Base-by-base conservation (phyloP, 768 basidiomycete species). In the Mycena galopus region DNA sequence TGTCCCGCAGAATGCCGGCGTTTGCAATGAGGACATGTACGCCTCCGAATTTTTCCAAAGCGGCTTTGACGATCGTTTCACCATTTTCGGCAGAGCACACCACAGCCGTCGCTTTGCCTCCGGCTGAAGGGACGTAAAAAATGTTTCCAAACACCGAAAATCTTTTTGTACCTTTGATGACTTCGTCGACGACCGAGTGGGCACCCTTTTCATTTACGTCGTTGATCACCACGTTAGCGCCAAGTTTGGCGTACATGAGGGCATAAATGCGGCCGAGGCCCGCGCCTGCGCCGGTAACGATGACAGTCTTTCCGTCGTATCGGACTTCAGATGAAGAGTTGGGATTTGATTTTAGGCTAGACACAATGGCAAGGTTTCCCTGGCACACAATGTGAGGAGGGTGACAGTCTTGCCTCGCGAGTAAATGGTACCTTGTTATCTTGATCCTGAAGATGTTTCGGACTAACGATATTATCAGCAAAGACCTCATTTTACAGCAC, bases 221-320 rank as follows among this genome's bases (percentile, higher is more conserved):
- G 80, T 99, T 99, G 51, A 99, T 91, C 55, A 99, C 94, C 35
- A 99, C 94, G 77, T 98, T 98, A 12, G 96, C 97, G n/a, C 98
- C 97, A 11, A 97, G 90, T 65, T 89, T 91, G 29, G 89, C 94
- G 78, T 93, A 99, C 94, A 98, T 94, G 51, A 93, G 87, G 0
- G 98, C 94, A 79, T 99, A 98, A 2, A 90, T 89, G 32, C 98
- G 92, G 21, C 98, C 98, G 33, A 99, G 91, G 63, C 97, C 98
- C 30, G 94, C 95, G 50, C 97, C 97, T 9, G 96, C 95, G 44
- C 97, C 98, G 3, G 98, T 99, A 76, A 99, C 88, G 77, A 99
- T 91, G 70, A 94, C 94, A 14, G 96, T 97, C 85, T 98, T 93
- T 19, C 91, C 93, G 71, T 95, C 93, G 79, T 93, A 99, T 10